Conservation (phyloP, 169 alveolate genomes). For the Cryptosporidium sp. region DNA sequence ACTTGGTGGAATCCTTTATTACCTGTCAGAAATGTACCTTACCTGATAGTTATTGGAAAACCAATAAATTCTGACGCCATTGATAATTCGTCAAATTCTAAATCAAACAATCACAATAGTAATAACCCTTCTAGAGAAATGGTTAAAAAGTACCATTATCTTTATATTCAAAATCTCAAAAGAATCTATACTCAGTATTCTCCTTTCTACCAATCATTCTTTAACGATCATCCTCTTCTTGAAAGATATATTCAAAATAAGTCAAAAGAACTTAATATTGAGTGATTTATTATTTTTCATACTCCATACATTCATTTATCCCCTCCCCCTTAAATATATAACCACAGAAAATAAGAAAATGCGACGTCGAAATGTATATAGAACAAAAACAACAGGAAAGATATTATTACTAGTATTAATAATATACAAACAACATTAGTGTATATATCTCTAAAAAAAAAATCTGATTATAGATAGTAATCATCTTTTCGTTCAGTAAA, state of each 20-base stretch:
- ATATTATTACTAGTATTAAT: neutral
- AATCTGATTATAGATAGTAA: too few relatives aligned
- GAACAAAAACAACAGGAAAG: neutral
- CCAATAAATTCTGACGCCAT: neutral
- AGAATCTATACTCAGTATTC: slow-evolving; percentile 20
- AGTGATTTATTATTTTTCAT: neutral
- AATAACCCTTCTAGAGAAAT: slow-evolving; percentile 44
- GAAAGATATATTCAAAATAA: slow-evolving; percentile 22
- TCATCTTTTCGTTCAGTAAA: neutral
- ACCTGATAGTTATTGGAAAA: slow-evolving; percentile 48
- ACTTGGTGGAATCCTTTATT: slow-evolving; percentile 73
- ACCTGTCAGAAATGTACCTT: slow-evolving; percentile 53
- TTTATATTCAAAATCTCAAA: slow-evolving; percentile 29
- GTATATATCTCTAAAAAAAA: neutral
- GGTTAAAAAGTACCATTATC: slow-evolving; percentile 35
- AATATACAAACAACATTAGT: neutral
- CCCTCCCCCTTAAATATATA: neutral
- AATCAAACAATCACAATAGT: neutral
- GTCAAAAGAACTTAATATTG: slow-evolving; percentile 13
- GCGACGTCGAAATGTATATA: neutral
- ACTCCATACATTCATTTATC: too few relatives aligned
- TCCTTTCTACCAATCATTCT: slow-evolving; percentile 9
- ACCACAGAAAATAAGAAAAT: too few relatives aligned
- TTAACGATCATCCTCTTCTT: slow-evolving; percentile 6
- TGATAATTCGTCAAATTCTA: neutral